A percentile compares a stretch with the other conserved stretches of the same genome.
Conservation (phyloP, 2,329 filamentous ascomycete genomes). For the Colletotrichum sp. region DNA sequence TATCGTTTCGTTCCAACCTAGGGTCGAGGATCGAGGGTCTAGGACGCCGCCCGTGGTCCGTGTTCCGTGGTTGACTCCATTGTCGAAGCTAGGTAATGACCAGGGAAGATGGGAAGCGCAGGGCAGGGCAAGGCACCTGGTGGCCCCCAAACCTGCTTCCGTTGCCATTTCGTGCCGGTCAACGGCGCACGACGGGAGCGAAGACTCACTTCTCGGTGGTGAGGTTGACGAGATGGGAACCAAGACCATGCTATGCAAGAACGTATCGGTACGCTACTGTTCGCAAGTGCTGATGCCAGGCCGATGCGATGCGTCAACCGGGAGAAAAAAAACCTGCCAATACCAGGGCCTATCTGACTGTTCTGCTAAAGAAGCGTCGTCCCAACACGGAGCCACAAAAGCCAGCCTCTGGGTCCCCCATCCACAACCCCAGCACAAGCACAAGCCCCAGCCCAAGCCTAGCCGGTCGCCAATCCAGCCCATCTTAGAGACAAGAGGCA, state of each 20-base stretch:
- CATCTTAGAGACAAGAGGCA: conserved; percentile 16
- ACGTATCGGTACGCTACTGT: conserved; percentile 10
- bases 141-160: conserved; percentile 4
- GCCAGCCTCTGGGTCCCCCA: conserved; percentile 13
- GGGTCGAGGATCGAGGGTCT: conserved; percentile 11
- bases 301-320: conserved; percentile 4
- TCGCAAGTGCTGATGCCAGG: conserved; percentile 20
- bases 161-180: not conserved
- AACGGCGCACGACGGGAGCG: not conserved
- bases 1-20: conserved; percentile 6
- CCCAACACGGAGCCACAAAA: conserved; percentile 20
- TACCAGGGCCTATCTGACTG: not conserved
- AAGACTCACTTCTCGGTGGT: not conserved
- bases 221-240: not conserved
- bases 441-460: not conserved
- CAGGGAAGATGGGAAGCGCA: not conserved
- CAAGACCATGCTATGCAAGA: not conserved
- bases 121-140: not conserved
- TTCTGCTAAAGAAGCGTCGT: conserved; percentile 21
- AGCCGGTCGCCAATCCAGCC: conserved; percentile 8
- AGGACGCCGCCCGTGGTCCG: conserved; percentile 3
- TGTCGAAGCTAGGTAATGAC: not conserved
- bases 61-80: conserved; percentile 11
- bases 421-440: not conserved
- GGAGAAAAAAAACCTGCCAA: not conserved